These are phyloP conservation scores for Penicillium arizonense DNA, from an alignment of 495 filamentous ascomycete genomes.

Conservation along the genomic window DNA sequence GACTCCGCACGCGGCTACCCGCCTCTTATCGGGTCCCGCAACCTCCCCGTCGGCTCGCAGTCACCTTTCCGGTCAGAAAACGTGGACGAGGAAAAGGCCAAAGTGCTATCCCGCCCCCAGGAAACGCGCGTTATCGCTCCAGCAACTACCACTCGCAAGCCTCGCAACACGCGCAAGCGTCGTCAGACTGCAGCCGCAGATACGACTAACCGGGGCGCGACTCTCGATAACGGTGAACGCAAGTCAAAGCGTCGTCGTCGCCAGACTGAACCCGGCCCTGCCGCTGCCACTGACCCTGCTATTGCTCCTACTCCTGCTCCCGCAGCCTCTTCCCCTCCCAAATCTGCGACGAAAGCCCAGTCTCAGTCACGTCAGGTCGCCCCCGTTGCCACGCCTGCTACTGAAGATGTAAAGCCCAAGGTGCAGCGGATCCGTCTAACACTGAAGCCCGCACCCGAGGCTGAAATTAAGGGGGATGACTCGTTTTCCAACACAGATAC, in stretches of 20 bases:
- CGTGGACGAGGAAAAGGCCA: conserved; percentile 13
- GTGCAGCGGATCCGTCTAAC: conserved; percentile 17
- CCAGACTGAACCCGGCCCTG: background rate
- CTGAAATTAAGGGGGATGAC: background rate
- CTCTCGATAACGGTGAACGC: background rate
- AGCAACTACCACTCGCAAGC: background rate
- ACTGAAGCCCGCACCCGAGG: conserved; percentile 11
- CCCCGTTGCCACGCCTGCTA: background rate
- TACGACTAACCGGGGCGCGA: background rate
- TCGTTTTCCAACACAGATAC: background rate
- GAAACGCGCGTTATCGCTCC: background rate
- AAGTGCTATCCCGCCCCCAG: background rate
- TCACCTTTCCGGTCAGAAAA: conserved; percentile 15
- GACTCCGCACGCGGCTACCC: conserved; percentile 39
- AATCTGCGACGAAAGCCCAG: background rate
- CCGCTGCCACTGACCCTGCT: no score
- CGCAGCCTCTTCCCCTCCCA: conserved; percentile 1
- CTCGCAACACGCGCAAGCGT: conserved; percentile 7
- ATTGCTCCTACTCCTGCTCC: background rate
- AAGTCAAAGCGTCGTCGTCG: conserved; percentile 13
- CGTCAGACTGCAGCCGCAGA: background rate
- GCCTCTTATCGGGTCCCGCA: conserved; percentile 39
- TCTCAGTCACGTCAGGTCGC: background rate
- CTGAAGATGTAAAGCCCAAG: conserved; percentile 4
- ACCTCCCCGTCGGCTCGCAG: conserved; percentile 22